Evolutionary conservation across 768 basidiomycete species (phyloP), one percentile per base, ranked within the genome.

Genomic region (Phylloporus scabripes): DNA sequence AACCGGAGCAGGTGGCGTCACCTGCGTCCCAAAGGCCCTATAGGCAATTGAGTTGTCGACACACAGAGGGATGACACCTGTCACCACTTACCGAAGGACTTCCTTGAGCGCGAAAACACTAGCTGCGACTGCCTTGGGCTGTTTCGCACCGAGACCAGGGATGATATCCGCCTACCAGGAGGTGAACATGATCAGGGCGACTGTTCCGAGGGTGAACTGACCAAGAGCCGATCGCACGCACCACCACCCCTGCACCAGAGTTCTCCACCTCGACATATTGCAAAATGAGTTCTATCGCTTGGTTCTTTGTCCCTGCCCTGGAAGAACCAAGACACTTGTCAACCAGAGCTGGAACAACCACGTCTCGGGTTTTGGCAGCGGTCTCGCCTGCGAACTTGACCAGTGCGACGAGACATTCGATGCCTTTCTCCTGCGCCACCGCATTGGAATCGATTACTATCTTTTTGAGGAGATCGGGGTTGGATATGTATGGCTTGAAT

Each of bases 251-350:
- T 51, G 87, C 78, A 21, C 82, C 94, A 39, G 79, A 74, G 67
- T 96, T 97, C 69, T 94, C 94, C 26, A 92, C 86, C 65, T 97
- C 96, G 31, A 92, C 85, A 64, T 92, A 98, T 64, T 94, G 87
- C 58, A 93, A 69, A 45, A 81, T 77, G 12, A 96, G 77, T 59
- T 97, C 96, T 34, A 89, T 68, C 11, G 90, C 88, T 51, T 94
- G 87, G 53, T 76, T 80, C 72, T 85, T 96, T 15, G 95, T 97
- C 18, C 91, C 92, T 9, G 87, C 85, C 62, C 94, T 79, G 33
- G 92, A 72, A 17, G 94, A 92, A 21, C 95, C 93, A 48, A 96
- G 79, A 61, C 91, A 92, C 68, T 99, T 99, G 61, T 99, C 96
- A 32, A 98, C 93, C 51, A 99, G 70, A 4, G 87, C 85, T n/a